Percentiles rank a stretch among this genome's conserved stretches.
These are phyloP conservation scores for Penicillium sp. DNA, from an alignment of 2,329 filamentous ascomycete species.

Conservation along the genomic window DNA sequence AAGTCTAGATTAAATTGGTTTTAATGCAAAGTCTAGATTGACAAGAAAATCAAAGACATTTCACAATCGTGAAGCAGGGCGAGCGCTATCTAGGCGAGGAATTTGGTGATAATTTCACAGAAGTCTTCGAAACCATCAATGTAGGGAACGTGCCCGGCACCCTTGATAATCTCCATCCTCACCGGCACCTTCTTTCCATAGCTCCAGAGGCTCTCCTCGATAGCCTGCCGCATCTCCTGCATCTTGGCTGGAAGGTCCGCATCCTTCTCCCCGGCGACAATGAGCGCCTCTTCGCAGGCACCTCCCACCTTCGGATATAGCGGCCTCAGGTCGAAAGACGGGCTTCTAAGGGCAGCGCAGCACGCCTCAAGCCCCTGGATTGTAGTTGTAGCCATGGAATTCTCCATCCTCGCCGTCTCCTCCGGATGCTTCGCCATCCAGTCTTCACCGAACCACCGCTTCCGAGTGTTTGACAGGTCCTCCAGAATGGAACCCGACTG, in stretches of 20 bases:
- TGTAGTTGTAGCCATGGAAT: conserved; percentile 39
- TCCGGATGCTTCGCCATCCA: conserved; percentile 39
- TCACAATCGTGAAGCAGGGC: conserved; percentile 1
- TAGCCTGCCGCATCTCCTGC: conserved; percentile 37
- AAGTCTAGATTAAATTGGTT: conserved; percentile 3
- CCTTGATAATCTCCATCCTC: conserved; percentile 7
- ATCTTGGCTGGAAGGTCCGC: conserved; percentile 43
- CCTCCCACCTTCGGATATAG: conserved; percentile 31
- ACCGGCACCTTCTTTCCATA: conserved; percentile 6
- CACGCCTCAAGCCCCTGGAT: conserved; percentile 46
- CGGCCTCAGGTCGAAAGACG: conserved; percentile 43
- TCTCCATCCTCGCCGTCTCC: conserved; percentile 38
- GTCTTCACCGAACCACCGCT: conserved; percentile 44
- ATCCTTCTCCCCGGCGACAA: conserved; percentile 45
- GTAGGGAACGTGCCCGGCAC: conserved; percentile 7
- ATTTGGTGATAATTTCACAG: conserved; percentile 5
- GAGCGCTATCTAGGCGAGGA: conserved; percentile 2
- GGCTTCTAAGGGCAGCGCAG: conserved; percentile 38
- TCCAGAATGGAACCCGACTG: conserved; percentile 31
- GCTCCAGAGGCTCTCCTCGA: conserved; percentile 25
- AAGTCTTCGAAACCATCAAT: conserved; percentile 7
- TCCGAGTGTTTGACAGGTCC: conserved; percentile 34
- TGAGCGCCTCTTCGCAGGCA: conserved; percentile 37
- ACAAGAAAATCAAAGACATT: conserved; percentile 2
- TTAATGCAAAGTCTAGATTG: conserved; percentile 1